Evolutionary conservation across 2,329 filamentous ascomycete species (phyloP), one percentile per base, ranked within the genome.

Genomic region (Hortaea werneckii): DNA sequence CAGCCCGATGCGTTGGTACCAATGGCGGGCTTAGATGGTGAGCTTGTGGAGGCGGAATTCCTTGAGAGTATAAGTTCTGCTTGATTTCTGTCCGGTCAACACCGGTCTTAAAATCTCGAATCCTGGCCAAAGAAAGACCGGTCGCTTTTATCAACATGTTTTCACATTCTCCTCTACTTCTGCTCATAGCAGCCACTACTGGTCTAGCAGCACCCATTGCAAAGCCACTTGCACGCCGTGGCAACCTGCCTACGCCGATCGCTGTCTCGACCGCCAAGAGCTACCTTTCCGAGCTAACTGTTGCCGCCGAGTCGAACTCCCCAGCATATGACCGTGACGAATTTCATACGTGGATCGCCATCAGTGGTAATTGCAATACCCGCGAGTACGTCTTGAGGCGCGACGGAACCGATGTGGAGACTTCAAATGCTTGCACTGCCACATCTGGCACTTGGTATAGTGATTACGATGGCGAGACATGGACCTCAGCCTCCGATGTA

Each of bases 401-500:
- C 35, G 85, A 92, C 61, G 86, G 85, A 41, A 76, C 70, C 9
- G 68, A 71, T 53, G 81, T 90, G 8, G 67, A 73, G 5, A 72
- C 74, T 32, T 72, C 75, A 62, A 69, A 65, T 9, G 70, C 75
- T 30, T 94, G 86, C 64, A 66, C 73, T 1, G 65, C 83, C 0
- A 80, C 74, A 0, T 78, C 76, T 3, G 86, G 87, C 4, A 72
- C 69, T 0, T 92, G 87, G 86, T 65, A 63, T 37, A 82, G 77
- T 32, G 82, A 83, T 0, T 92, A 85, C 61, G 86, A 90, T 58
- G 85, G 84, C 11, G 80, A 69, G 0, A 79, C 72, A 1, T 87
- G 83, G 82, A 82, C 78, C 0, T 68, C 71, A 0, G 77, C 84
- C 1, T 76, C 72, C 12, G 83, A 89, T 55, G 64, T 92, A 1